Conservation (phyloP, 1,139 yeast species). For the Suhomyces maxii region DNA sequence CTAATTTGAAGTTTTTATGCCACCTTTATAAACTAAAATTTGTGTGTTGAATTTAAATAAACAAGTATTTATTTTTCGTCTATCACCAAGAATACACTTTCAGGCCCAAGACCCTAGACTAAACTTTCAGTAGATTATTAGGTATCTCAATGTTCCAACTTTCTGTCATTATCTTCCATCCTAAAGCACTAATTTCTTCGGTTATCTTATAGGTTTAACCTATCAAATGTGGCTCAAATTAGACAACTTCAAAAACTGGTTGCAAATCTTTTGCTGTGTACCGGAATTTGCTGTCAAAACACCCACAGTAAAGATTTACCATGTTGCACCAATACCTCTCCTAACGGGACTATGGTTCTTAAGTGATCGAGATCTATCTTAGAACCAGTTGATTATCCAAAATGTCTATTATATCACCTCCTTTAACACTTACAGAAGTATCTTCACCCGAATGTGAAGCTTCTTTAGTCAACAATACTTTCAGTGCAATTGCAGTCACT, state of each 20-base stretch:
- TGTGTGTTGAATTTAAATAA: no score
- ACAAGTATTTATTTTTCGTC: no score
- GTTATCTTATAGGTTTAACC: neutral
- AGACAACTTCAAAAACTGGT: neutral
- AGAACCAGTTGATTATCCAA: neutral
- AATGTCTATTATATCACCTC: neutral
- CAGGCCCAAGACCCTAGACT: no score
- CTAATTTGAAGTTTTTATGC: no score
- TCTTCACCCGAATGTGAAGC: neutral
- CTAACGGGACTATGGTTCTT: neutral
- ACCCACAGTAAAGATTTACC: neutral
- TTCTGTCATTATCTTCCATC: no score
- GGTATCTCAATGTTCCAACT: no score
- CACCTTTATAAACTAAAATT: no score
- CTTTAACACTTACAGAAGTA: neutral
- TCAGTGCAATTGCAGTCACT: neutral
- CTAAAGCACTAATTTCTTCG: neutral
- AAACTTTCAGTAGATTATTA: no score
- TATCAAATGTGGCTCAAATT: neutral
- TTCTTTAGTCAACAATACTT: neutral
- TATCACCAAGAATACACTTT: no score
- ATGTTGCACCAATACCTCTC: neutral
- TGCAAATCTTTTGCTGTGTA: neutral
- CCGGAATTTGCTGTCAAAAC: neutral
- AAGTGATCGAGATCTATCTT: neutral